Conservation (phyloP, 1,284 basidiomycete species). For the Farysia itapuensis region DNA sequence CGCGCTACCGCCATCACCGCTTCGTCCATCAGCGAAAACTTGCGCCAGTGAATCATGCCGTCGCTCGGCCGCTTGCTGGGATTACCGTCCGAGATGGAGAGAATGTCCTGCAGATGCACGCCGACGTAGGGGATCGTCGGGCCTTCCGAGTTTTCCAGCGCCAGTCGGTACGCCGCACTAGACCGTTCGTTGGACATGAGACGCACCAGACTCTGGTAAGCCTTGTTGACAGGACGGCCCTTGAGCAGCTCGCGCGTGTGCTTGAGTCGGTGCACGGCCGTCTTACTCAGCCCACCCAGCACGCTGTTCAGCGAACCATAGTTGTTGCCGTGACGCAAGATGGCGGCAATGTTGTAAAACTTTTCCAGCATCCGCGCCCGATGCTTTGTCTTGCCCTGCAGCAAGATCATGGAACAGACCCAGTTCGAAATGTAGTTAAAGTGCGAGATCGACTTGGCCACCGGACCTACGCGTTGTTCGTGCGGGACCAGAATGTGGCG, state of each 20-base stretch:
- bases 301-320: slow-evolving; percentile 52
- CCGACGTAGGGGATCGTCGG: slow-evolving; percentile 53
- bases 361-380: slow-evolving; percentile 52
- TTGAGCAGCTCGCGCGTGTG: slow-evolving; percentile 45
- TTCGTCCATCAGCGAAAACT: slow-evolving; percentile 53
- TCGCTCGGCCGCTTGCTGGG: slow-evolving; percentile 37
- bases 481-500: slow-evolving; percentile 48
- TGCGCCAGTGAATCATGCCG: slow-evolving; percentile 51
- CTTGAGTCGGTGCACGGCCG: slow-evolving; percentile 46
- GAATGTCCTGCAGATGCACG: slow-evolving; percentile 52
- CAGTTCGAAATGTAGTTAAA: slow-evolving; percentile 55
- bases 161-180: slow-evolving; percentile 48
- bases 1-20: slow-evolving; percentile 46
- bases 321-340: slow-evolving; percentile 48
- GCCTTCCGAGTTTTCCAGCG: slow-evolving; percentile 47
- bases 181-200: slow-evolving; percentile 48
- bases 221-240: slow-evolving; percentile 46
- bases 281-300: slow-evolving; percentile 48
- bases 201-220: slow-evolving; percentile 38
- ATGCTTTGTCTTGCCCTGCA: slow-evolving; percentile 46
- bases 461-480: slow-evolving; percentile 40
- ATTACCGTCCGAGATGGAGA: slow-evolving; percentile 52
- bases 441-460: slow-evolving; percentile 48
- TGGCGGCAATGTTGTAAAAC: slow-evolving; percentile 50
- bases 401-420: slow-evolving; percentile 53